These are phyloP conservation scores for Diutina rugosa DNA, from an alignment of 1,139 yeast species.

Conservation along the genomic window DNA sequence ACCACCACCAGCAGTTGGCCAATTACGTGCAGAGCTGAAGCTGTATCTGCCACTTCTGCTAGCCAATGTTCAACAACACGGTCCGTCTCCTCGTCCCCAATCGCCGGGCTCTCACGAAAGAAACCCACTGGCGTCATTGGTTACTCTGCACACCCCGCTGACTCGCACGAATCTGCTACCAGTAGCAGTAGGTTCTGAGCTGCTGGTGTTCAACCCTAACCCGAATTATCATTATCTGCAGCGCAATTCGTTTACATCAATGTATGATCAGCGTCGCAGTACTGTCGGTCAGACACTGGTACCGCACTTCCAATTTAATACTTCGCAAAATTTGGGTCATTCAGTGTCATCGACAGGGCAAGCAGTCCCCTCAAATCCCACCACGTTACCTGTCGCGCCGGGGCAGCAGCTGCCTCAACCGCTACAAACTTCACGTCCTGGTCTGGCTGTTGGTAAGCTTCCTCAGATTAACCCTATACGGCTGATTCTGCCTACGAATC, in stretches of 20 bases:
- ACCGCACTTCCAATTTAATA: neutral
- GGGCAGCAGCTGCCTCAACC: neutral
- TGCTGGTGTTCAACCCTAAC: neutral
- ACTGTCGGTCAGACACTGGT: neutral
- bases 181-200: neutral
- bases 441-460: neutral
- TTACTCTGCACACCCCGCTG: neutral
- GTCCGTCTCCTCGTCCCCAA: neutral
- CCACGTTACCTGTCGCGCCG: neutral
- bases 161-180: neutral
- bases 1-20: neutral
- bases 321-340: neutral
- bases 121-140: neutral
- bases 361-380: neutral
- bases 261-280: neutral
- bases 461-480: slow-evolving; percentile 1
- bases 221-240: slow-evolving; percentile 2
- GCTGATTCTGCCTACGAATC: slow-evolving; percentile 1
- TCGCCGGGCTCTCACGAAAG: neutral
- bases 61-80: neutral
- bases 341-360: neutral
- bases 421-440: neutral
- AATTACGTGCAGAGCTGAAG: slow-evolving; percentile 1
- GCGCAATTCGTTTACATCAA: neutral
- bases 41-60: slow-evolving; percentile 2